Evolutionary conservation across 306 rosid species (phyloP).

Genomic region (Elaeagnus macrophylla): DNA sequence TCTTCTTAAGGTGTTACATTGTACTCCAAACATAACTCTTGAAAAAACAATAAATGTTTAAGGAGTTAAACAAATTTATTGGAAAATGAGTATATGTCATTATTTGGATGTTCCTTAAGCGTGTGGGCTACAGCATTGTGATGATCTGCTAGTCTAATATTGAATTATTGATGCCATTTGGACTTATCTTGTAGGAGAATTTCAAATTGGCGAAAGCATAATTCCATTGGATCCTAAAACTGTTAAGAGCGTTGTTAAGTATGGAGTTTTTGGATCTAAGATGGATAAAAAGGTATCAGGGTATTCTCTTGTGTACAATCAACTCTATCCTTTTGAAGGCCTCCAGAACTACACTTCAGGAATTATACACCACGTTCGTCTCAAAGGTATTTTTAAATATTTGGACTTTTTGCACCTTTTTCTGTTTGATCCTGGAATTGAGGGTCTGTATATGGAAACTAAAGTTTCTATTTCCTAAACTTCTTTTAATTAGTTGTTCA

Average conservation of each 20-base stretch:
- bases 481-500: too few species aligned
- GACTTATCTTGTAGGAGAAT: constrained; percentile 51
- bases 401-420: too few species aligned
- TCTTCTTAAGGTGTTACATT: too few species aligned
- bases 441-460: too few species aligned
- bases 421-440: too few species aligned
- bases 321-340: constrained; percentile 80
- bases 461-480: too few species aligned
- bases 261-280: constrained; percentile 38
- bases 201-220: constrained; percentile 64
- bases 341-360: constrained; percentile 92
- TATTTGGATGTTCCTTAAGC: not conserved
- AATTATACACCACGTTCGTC: constrained; percentile 86
- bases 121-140: not conserved
- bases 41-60: too few species aligned
- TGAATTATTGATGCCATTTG: constrained; percentile 5
- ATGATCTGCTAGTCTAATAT: not conserved
- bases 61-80: too few species aligned
- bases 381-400: constrained; percentile 36
- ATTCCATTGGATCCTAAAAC: constrained; percentile 48
- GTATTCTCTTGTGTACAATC: constrained; percentile 64
- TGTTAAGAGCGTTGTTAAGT: constrained; percentile 57
- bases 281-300: constrained; percentile 39
- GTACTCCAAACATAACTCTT: too few species aligned
- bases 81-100: not conserved